Evolutionary conservation across 2,329 filamentous ascomycete species (phyloP), one percentile per base, ranked within the genome.

Genomic region (Rutstroemia sp.): DNA sequence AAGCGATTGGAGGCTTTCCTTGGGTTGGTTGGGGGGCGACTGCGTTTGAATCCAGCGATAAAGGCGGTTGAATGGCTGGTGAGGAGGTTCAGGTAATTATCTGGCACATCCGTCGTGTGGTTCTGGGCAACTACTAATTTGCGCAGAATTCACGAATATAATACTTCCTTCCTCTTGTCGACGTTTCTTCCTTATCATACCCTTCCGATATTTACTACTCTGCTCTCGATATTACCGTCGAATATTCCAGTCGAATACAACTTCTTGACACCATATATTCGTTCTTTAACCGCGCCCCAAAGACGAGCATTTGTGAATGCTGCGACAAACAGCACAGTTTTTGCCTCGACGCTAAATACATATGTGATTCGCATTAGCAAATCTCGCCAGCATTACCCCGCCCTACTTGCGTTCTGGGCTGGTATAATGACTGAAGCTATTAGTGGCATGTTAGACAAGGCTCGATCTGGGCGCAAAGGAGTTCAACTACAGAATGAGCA

Each of bases 51-150:
- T 74, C 92, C 94, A 42, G 90, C 89, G 0, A 82, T 96, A 54
- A 95, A 95, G 73, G 85, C 92, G 16, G 78, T 97, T 39, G 95
- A 99, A 75, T 99, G 94, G 94, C 79, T 99, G 48, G 81, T 99
- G 54, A 80, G 94, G 67, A 81, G 92, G 66, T 99, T 97, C 68
- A 84, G 86, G 90, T 95, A 75, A 42, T n/a, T n/a, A n/a, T 23
- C 19, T 49, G 19, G 34, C n/a, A 41, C 7, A 16, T 14, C 34
- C 50, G 8, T 10, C 12, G 12, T 34, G 4, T 34, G 2, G 30
- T 34, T 34, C 30, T 14, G 34, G 17, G 23, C 9, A 34, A 34
- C 9, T 34, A 45, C 57, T 55, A 49, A 16, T 48, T 42, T 42
- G 45, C 56, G 39, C 60, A 95, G 92, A 64, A 84, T 95, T 51